Conservation (phyloP, 2,329 filamentous ascomycete species). For the Colletotrichum echinochloae region DNA sequence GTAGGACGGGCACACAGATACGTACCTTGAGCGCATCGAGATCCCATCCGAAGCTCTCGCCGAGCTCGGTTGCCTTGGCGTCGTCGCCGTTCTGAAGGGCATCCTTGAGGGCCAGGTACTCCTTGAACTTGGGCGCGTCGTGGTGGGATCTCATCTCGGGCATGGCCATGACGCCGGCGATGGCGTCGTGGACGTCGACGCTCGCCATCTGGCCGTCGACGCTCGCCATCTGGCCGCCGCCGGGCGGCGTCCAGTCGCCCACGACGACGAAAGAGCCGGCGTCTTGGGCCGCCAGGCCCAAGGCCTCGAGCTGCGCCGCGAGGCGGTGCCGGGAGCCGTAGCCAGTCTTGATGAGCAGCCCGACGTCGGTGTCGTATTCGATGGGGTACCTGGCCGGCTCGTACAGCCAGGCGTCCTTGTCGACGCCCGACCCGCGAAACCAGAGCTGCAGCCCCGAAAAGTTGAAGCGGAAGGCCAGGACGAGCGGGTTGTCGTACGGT, state of each 20-base stretch:
- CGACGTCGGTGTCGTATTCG: conserved; percentile 60
- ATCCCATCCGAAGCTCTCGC: conserved; percentile 59
- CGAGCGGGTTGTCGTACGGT: conserved; percentile 38
- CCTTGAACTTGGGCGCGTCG: conserved; percentile 51
- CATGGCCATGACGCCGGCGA: conserved; percentile 50
- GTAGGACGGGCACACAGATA: neutral
- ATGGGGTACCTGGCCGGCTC: conserved; percentile 55
- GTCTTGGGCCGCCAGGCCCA: conserved; percentile 53
- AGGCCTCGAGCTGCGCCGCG: conserved; percentile 59
- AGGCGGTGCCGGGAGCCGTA: conserved; percentile 65
- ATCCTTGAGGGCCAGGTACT: conserved; percentile 55
- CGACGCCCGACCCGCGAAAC: conserved; percentile 46
- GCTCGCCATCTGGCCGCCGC: conserved; percentile 49
- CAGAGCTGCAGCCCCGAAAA: conserved; percentile 47
- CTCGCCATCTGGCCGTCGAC: conserved; percentile 50
- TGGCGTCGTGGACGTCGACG: conserved; percentile 56
- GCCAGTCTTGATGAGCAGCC: conserved; percentile 66
- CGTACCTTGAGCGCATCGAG: conserved; percentile 62
- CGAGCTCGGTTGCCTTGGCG: conserved; percentile 52
- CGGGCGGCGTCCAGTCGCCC: conserved; percentile 61
- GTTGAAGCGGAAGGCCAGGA: conserved; percentile 41
- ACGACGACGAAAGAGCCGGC: conserved; percentile 60
- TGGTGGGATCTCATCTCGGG: conserved; percentile 48
- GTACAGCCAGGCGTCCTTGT: conserved; percentile 58
- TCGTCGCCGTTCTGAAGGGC: conserved; percentile 55